Conservation (phyloP, 1,284 basidiomycete genomes). For the Schizophyllum amplum region DNA sequence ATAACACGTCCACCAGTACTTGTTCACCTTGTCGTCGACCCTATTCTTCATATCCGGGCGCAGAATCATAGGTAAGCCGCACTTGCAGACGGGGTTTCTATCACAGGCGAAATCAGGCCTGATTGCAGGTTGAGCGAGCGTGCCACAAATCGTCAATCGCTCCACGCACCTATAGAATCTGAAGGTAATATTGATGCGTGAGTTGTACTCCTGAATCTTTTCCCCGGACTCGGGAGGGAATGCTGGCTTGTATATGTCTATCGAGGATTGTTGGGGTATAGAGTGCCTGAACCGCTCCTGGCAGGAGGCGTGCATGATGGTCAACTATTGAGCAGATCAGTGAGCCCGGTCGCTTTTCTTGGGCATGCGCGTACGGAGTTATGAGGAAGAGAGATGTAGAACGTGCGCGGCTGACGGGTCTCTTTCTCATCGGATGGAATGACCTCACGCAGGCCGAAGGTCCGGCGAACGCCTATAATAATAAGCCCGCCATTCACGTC, state of each 20-base stretch:
- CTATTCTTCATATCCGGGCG: conserved; percentile 75
- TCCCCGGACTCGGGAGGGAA: conserved; percentile 36
- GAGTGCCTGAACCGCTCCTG: conserved; percentile 87
- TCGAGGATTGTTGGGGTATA: conserved; percentile 65
- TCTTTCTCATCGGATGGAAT: conserved; percentile 50
- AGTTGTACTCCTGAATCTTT: conserved; percentile 45
- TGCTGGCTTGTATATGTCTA: conserved; percentile 70
- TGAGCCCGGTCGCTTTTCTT: neutral
- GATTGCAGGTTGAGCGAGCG: neutral
- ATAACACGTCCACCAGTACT: conserved; percentile 87
- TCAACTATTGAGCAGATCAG: conserved; percentile 44
- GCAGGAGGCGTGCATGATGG: conserved; percentile 89
- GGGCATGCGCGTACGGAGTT: conserved; percentile 55
- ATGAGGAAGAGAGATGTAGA: conserved; percentile 76
- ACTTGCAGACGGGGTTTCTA: conserved; percentile 68
- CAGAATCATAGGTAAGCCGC: conserved; percentile 69
- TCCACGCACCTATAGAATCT: conserved; percentile 50
- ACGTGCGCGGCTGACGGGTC: conserved; percentile 60
- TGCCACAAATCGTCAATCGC: neutral
- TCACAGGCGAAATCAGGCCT: conserved; percentile 11
- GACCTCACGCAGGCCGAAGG: conserved; percentile 73
- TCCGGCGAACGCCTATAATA: conserved; percentile 60
- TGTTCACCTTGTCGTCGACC: conserved; percentile 37
- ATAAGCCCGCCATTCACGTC: no score
- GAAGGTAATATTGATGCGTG: conserved; percentile 86